phyloP scores from a whole-genome alignment of 495 filamentous ascomycete genomes.

The Penicillium turbatum region DNA sequence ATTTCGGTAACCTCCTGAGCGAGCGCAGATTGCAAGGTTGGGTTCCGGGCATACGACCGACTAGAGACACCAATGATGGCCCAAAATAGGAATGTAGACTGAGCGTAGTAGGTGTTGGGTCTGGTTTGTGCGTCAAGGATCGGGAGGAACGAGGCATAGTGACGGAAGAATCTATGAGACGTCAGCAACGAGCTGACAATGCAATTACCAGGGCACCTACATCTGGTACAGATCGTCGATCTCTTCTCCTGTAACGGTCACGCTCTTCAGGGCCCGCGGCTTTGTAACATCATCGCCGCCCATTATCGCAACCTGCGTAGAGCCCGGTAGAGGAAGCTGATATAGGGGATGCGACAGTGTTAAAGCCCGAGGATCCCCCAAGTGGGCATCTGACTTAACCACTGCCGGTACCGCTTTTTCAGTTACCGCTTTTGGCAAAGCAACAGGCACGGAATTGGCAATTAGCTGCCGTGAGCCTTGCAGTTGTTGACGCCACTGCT shows the following conservation, averaged over 20 bases:
- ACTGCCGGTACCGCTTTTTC: constrained; percentile 21
- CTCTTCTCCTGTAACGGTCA: constrained; percentile 27
- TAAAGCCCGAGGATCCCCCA: constrained; percentile 12
- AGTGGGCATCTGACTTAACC: constrained; percentile 1
- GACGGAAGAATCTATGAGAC: constrained; percentile 38
- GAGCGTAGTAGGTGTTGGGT: constrained; percentile 42
- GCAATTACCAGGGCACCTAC: constrained; percentile 12
- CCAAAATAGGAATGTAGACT: constrained; percentile 51
- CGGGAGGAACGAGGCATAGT: constrained; percentile 45
- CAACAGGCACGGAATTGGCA: constrained; percentile 27
- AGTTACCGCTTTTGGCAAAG: constrained; percentile 29
- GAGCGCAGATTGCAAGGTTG: constrained; percentile 39
- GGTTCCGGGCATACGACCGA: constrained; percentile 37
- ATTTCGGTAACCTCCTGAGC: constrained; percentile 40
- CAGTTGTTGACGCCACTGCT: constrained; percentile 35
- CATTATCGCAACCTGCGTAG: constrained; percentile 7
- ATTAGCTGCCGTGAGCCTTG: constrained; percentile 19
- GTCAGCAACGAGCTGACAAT: constrained; percentile 2
- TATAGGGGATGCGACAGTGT: constrained; percentile 17
- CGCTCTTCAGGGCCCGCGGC: constrained; percentile 28
- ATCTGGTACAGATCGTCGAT: constrained; percentile 38
- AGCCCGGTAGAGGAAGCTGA: constrained; percentile 10
- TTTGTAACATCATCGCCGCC: constrained; percentile 16
- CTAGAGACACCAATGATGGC: constrained; percentile 40
- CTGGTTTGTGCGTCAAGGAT: constrained; percentile 37